phyloP scores from a whole-genome alignment of 306 rosid genomes.

The Acacia acuminata region DNA sequence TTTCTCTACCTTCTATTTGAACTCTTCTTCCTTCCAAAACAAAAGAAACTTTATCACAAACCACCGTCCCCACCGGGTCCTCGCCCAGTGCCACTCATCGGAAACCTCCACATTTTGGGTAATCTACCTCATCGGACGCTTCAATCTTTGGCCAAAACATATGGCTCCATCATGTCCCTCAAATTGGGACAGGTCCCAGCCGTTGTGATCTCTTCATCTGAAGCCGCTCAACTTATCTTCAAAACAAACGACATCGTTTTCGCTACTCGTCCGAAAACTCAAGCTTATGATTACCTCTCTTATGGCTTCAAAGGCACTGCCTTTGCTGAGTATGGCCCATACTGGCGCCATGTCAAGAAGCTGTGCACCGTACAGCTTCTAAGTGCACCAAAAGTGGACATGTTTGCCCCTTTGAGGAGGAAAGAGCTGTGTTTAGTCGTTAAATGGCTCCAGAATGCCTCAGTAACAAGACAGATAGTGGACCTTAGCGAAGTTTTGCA shows the following conservation, averaged over 20 bases:
- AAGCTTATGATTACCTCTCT: slow-evolving; percentile 1
- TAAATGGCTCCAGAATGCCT: neutral
- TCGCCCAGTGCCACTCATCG: slow-evolving; percentile 7
- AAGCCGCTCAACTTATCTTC: slow-evolving; percentile 42
- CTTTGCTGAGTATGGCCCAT: slow-evolving; percentile 15
- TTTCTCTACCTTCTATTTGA: neutral
- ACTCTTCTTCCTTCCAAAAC: neutral
- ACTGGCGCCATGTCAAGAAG: slow-evolving; percentile 40
- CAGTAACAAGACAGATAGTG: neutral
- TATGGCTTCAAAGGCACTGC: slow-evolving; percentile 26
- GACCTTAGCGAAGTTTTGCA: slow-evolving; percentile 22
- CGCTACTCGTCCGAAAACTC: neutral
- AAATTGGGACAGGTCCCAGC: slow-evolving; percentile 22
- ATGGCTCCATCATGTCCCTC: slow-evolving; percentile 38
- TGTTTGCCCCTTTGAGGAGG: slow-evolving; percentile 5
- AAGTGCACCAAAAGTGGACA: slow-evolving; percentile 11
- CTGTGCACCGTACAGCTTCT: slow-evolving; percentile 21
- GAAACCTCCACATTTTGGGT: slow-evolving; percentile 32
- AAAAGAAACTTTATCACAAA: neutral
- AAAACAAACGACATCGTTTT: slow-evolving; percentile 37
- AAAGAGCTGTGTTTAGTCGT: slow-evolving; percentile 3
- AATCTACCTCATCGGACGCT: slow-evolving; percentile 13
- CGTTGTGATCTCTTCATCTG: slow-evolving; percentile 31
- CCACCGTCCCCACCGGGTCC: slow-evolving; percentile 34
- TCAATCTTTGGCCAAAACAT: slow-evolving; percentile 17